phyloP scores from a whole-genome alignment of 768 basidiomycete genomes.

The Trametopsis cervina region DNA sequence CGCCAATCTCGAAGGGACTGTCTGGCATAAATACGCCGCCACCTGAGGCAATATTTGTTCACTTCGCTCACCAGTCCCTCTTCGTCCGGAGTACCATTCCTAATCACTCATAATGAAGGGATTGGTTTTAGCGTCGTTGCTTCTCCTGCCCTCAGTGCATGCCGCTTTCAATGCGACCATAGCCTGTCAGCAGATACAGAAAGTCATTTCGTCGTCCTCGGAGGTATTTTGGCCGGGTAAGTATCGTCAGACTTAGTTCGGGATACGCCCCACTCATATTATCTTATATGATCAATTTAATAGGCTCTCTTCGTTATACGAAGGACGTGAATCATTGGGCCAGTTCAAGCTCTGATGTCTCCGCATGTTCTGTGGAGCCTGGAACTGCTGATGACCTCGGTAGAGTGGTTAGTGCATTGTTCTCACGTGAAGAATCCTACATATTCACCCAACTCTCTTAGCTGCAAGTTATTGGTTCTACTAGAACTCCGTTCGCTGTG shows the following conservation, averaged over 20 bases:
- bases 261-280: neutral
- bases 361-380: constrained; percentile 54
- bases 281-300: neutral
- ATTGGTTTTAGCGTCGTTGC: neutral
- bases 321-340: constrained; percentile 47
- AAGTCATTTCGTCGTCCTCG: constrained; percentile 35
- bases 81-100: no score
- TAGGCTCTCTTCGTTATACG: constrained; percentile 24
- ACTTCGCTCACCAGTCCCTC: no score
- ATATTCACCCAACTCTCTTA: constrained; percentile 21
- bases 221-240: constrained; percentile 39
- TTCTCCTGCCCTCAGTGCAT: neutral
- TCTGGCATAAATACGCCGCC: no score
- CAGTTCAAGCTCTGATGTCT: constrained; percentile 35
- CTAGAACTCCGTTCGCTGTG: constrained; percentile 49
- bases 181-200: constrained; percentile 24
- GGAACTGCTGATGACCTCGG: constrained; percentile 45
- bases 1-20: no score
- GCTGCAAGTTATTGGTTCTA: constrained; percentile 41
- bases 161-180: neutral
- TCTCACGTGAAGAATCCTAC: neutral
- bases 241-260: constrained; percentile 16
- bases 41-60: no score
- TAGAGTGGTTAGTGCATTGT: constrained; percentile 34
- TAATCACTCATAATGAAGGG: no score